Evolutionary conservation across 1,284 basidiomycete genomes (phyloP).

Genomic region (Entoloma clypeatum): DNA sequence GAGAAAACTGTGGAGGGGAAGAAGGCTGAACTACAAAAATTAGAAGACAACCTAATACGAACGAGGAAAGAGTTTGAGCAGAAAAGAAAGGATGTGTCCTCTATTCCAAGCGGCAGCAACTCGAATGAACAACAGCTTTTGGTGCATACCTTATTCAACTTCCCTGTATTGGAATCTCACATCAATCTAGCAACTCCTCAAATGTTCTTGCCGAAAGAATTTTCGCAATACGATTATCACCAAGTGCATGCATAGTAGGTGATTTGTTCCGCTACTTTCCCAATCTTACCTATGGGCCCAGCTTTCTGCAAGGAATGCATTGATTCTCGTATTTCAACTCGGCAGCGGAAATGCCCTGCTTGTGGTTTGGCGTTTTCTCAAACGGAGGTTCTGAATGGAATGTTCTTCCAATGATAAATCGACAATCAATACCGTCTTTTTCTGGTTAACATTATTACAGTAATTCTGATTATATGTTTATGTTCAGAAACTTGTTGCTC

Average conservation of each 20-base stretch:
- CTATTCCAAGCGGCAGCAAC: slow-evolving; percentile 12
- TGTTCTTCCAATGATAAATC: slow-evolving; percentile 73
- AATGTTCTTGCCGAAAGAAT: slow-evolving; percentile 86
- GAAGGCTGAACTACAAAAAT: slow-evolving; percentile 35
- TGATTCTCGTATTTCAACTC: slow-evolving; percentile 82
- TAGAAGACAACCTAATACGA: slow-evolving; percentile 45
- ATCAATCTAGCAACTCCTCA: slow-evolving; percentile 68
- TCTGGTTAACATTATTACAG: slow-evolving; percentile 19
- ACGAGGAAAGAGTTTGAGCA: slow-evolving; percentile 54
- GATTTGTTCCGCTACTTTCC: slow-evolving; percentile 3
- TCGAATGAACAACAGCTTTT: slow-evolving; percentile 15
- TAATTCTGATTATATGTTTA: slow-evolving; percentile 8
- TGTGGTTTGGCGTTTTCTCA: slow-evolving; percentile 85
- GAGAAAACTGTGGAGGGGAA: slow-evolving; percentile 34
- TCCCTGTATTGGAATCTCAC: not conserved
- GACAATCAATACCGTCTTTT: slow-evolving; percentile 38
- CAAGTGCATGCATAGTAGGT: slow-evolving; percentile 93
- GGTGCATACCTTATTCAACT: slow-evolving; percentile 15
- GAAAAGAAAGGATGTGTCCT: slow-evolving; percentile 49
- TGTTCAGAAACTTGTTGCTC: too few relatives aligned
- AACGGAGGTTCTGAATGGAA: slow-evolving; percentile 74
- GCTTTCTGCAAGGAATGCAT: slow-evolving; percentile 91
- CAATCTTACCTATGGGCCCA: slow-evolving; percentile 31
- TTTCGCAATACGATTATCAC: slow-evolving; percentile 87
- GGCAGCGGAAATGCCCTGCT: slow-evolving; percentile 95